Evolutionary conservation across 805 yeast species (phyloP), one percentile per base, ranked within the genome.

Genomic region (Saturnispora sekii): DNA sequence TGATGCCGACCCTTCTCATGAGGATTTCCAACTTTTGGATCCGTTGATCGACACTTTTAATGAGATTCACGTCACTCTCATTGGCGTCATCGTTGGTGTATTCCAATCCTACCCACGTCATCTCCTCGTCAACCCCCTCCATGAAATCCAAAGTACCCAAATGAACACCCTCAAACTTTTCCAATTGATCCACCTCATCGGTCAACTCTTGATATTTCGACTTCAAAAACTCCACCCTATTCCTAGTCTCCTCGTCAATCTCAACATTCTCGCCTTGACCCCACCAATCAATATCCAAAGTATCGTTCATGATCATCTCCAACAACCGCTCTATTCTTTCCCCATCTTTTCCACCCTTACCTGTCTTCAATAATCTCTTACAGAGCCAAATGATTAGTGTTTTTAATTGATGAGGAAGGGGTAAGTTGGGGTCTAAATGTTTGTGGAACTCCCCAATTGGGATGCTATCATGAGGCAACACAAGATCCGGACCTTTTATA

Each of bases 341-440:
- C 42, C 57, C 47, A 49, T 51, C 53, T 47, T 61, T 53, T 34
- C 51, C 59, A 41, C 61, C 37, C 12, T 36, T 38, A 10, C 31
- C 44, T 15, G 35, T 32, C 7, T 53, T 57, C 36, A 73, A 51
- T 32, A 69, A 67, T 52, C 80, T 68, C 48, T 74, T 74, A 30
- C 77, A 68, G 50, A 84, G 76, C 93, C 90, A 83, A 2, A 75
- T 66, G 39, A 84, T 57, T 26, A 84, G 58, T 54, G 81, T 87
- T 50, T 81, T 68, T 81, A 84, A 77, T 50, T 77, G 69, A 52
- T 79, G 82, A 2, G 89, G 87, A 41, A 79, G 89, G 0, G 90
- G 84, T 34, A 80, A 53, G 32, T 73, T 70, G 5, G 66, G 59
- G 50, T 82, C 84, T 30, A 84, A 59, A 53, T 78, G 79, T 54